Evolutionary conservation across 1,139 yeast species (phyloP).

Genomic region (Protomyces macrosporus): DNA sequence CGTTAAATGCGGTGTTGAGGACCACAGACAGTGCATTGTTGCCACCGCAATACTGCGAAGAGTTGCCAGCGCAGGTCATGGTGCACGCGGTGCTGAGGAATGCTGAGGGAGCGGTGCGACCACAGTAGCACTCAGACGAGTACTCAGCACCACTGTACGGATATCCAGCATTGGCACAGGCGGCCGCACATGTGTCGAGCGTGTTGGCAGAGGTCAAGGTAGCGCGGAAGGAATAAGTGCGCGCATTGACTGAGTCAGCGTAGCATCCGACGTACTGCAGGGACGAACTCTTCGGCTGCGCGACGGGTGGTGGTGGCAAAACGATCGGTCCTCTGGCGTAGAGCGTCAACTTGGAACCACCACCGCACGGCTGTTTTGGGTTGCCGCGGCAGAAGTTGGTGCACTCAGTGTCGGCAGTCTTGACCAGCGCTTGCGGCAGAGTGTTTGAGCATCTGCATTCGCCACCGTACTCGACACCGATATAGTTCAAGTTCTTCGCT

Average conservation of each 20-base stretch:
- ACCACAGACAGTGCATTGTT: neutral
- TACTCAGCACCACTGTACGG: neutral
- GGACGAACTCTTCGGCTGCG: neutral
- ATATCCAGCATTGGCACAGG: neutral
- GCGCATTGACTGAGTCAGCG: neutral
- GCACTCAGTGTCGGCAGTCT: neutral
- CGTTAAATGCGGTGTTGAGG: neutral
- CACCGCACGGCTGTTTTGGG: neutral
- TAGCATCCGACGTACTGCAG: neutral
- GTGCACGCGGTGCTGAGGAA: neutral
- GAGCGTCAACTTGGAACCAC: neutral
- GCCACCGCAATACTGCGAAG: conserved; percentile 15
- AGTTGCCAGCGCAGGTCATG: conserved; percentile 31
- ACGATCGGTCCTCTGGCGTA: neutral
- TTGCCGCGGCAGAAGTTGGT: neutral
- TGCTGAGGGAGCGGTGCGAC: neutral
- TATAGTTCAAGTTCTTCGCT: neutral
- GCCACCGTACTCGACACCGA: conserved; percentile 2
- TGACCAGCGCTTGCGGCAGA: neutral
- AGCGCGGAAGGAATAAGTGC: neutral
- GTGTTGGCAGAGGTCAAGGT: neutral
- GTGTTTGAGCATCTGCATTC: neutral
- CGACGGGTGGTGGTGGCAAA: neutral
- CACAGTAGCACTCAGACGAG: neutral
- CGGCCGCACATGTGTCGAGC: neutral